These are phyloP conservation scores for Friedmanniomyces simplex DNA, from an alignment of 495 filamentous ascomycete species.

Conservation along the genomic window DNA sequence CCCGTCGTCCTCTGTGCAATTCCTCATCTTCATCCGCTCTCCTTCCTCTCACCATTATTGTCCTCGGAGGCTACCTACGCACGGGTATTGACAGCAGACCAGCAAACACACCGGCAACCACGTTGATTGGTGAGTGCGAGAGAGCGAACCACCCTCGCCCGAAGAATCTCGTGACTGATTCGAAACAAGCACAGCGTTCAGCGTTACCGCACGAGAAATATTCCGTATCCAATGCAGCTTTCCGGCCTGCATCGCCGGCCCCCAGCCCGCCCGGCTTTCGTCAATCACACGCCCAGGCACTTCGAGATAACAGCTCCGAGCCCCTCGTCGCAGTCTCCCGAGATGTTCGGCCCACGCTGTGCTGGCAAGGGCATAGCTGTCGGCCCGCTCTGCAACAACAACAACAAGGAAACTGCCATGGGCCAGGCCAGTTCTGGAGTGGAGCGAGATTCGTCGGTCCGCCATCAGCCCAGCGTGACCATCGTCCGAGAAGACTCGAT, in stretches of 20 bases:
- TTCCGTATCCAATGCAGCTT: slow-evolving; percentile 17
- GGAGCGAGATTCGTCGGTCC: slow-evolving; percentile 3
- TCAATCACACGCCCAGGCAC: slow-evolving; percentile 10
- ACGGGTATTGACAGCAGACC: not conserved
- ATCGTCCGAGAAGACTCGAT: slow-evolving; percentile 13
- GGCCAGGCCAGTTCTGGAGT: slow-evolving; percentile 10
- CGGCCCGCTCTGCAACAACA: slow-evolving; percentile 6
- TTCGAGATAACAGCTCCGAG: slow-evolving; percentile 10
- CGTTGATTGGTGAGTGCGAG: not conserved
- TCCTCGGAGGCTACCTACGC: not conserved
- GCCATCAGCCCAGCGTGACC: slow-evolving; percentile 3
- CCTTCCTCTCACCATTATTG: not conserved
- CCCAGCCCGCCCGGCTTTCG: slow-evolving; percentile 8
- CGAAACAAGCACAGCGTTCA: slow-evolving; percentile 15
- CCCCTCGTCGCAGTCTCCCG: slow-evolving; percentile 6
- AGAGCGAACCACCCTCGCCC: not conserved
- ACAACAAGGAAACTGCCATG: slow-evolving; percentile 13
- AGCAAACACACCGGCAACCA: not conserved
- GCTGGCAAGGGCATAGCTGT: not conserved
- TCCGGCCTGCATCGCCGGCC: slow-evolving; percentile 9
- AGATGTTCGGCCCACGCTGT: slow-evolving; percentile 2
- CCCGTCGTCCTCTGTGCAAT: not conserved
- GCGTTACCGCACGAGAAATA: slow-evolving; percentile 2
- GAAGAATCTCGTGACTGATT: not conserved
- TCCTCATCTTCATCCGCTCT: not conserved